Percentiles rank a stretch among this genome's conserved stretches.
These are phyloP conservation scores for Annulohypoxylon bovei DNA, from an alignment of 495 filamentous ascomycete species.

Conservation along the genomic window DNA sequence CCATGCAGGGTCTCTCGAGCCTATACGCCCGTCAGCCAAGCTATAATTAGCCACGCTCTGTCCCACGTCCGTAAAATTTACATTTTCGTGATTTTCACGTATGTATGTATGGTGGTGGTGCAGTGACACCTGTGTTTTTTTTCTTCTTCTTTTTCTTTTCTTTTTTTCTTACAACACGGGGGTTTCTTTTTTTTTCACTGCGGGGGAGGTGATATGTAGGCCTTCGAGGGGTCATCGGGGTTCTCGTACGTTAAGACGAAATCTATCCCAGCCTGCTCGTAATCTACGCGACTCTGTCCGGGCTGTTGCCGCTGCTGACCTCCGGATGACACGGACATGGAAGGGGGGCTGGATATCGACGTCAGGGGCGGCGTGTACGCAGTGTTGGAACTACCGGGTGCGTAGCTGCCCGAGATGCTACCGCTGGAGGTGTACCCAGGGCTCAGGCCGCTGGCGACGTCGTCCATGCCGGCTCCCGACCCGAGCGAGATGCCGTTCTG, in stretches of 20 bases:
- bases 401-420: conserved; percentile 68
- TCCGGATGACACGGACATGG: conserved; percentile 46
- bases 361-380: conserved; percentile 56
- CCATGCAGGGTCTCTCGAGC: conserved; percentile 94
- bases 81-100: conserved; percentile 33
- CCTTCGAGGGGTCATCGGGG: conserved; percentile 62
- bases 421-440: conserved; percentile 61
- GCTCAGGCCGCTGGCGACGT: conserved; percentile 56
- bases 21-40: conserved; percentile 60
- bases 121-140: neutral
- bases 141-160: conserved; percentile 12
- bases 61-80: conserved; percentile 28
- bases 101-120: conserved; percentile 12
- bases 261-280: conserved; percentile 90
- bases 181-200: conserved; percentile 48
- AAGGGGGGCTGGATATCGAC: conserved; percentile 51
- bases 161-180: neutral
- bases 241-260: conserved; percentile 92
- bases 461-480: conserved; percentile 52
- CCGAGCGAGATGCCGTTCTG: conserved; percentile 72
- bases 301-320: conserved; percentile 41
- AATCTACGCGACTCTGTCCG: conserved; percentile 68
- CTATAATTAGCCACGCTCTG: conserved; percentile 46
- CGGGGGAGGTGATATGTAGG: conserved; percentile 72
- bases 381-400: conserved; percentile 52